These are phyloP conservation scores for Perkinsus chesapeaki DNA, from an alignment of 169 alveolate genomes.

Conservation along the genomic window DNA sequence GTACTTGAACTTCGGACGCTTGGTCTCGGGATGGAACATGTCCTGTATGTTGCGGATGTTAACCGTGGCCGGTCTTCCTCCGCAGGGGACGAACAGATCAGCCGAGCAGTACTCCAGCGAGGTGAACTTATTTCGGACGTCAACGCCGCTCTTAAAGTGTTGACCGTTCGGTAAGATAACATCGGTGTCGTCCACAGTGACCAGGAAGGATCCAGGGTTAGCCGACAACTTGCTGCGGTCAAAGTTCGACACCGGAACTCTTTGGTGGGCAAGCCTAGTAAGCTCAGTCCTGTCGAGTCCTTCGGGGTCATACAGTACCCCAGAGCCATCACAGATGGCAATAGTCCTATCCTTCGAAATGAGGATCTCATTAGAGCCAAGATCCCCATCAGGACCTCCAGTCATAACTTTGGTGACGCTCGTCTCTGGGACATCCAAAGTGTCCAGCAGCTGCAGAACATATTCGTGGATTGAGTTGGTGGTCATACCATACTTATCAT, in stretches of 20 bases:
- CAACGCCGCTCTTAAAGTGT: conserved; percentile 49
- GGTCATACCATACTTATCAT: conserved; percentile 74
- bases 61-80: conserved; percentile 73
- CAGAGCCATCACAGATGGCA: conserved; percentile 68
- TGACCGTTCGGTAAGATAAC: conserved; percentile 57
- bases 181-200: conserved; percentile 18
- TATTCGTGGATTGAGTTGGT: conserved; percentile 40
- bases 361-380: conserved; percentile 70
- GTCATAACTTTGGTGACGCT: conserved; percentile 59
- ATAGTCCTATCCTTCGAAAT: conserved; percentile 57
- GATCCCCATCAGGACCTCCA: conserved; percentile 84
- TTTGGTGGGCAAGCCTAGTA: conserved; percentile 45
- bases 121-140: conserved; percentile 57
- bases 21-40: conserved; percentile 36
- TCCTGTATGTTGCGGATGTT: conserved; percentile 49
- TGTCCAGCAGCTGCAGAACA: conserved; percentile 38
- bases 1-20: conserved; percentile 40
- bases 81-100: conserved; percentile 73
- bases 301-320: conserved; percentile 67
- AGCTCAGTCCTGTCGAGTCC: conserved; percentile 63
- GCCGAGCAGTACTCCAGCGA: conserved; percentile 43
- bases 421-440: conserved; percentile 47
- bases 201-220: conserved; percentile 6
- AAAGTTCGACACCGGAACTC: conserved; percentile 19
- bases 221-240: not conserved